phyloP scores from a whole-genome alignment of 2,329 filamentous ascomycete species.

The Pestalotiopsis sp. region DNA sequence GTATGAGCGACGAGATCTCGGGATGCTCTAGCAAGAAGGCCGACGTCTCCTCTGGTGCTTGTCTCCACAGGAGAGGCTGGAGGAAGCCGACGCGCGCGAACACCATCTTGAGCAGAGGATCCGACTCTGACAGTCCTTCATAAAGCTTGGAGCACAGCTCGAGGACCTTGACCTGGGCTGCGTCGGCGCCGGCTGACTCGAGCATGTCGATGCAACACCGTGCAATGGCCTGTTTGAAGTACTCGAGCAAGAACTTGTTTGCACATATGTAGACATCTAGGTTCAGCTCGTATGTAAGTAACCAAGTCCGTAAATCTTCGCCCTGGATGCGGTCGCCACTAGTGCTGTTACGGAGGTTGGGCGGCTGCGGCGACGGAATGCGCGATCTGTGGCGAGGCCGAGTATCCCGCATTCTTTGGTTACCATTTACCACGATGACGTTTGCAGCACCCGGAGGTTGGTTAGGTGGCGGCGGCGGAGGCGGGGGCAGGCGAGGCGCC shows the following conservation, averaged over 20 bases:
- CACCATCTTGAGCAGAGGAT: slow-evolving; percentile 49
- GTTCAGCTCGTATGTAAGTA: slow-evolving; percentile 47
- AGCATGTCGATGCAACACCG: slow-evolving; percentile 48
- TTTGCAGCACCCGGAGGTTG: slow-evolving; percentile 5
- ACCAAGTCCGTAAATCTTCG: slow-evolving; percentile 50
- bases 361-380: not conserved
- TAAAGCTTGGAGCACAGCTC: slow-evolving; percentile 45
- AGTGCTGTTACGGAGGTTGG: slow-evolving; percentile 10
- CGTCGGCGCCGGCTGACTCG: slow-evolving; percentile 44
- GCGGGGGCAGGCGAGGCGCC: slow-evolving; percentile 34
- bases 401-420: not conserved
- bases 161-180: slow-evolving; percentile 45
- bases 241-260: slow-evolving; percentile 48
- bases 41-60: slow-evolving; percentile 40
- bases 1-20: slow-evolving; percentile 47
- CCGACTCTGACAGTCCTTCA: slow-evolving; percentile 43
- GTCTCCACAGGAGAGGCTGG: slow-evolving; percentile 46
- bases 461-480: slow-evolving; percentile 18
- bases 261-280: slow-evolving; percentile 53
- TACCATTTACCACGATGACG: slow-evolving; percentile 12
- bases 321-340: slow-evolving; percentile 39
- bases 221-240: slow-evolving; percentile 45
- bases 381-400: not conserved
- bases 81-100: slow-evolving; percentile 52
- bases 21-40: slow-evolving; percentile 47